A percentile compares a stretch with the other conserved stretches of the same genome.
Conservation (phyloP, 129 eudicot species). For the Rutidosis leptorrhynchoides region DNA sequence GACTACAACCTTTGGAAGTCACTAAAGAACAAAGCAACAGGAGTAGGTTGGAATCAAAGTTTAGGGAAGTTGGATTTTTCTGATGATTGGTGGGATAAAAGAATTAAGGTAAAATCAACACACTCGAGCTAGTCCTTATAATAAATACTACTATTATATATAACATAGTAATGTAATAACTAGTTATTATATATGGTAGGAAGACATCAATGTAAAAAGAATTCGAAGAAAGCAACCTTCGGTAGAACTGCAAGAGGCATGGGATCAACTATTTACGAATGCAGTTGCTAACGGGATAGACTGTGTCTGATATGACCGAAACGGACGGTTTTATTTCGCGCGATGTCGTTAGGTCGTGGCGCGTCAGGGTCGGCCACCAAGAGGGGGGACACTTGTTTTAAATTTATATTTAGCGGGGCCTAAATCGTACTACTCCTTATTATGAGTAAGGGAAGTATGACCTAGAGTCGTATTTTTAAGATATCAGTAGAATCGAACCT, state of each 20-base stretch:
- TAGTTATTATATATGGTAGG: background rate
- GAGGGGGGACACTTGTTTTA: too few relatives aligned
- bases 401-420: too few relatives aligned
- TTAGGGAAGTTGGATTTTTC: background rate
- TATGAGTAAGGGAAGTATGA: too few relatives aligned
- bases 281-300: background rate
- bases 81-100: conserved; percentile 9
- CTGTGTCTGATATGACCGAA: too few relatives aligned
- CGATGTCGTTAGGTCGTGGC: too few relatives aligned
- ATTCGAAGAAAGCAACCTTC: conserved; percentile 18
- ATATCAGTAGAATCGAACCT: too few relatives aligned
- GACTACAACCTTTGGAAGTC: conserved; percentile 16
- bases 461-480: too few relatives aligned
- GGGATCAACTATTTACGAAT: conserved; percentile 6
- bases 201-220: background rate
- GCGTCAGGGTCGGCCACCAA: too few relatives aligned
- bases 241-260: conserved; percentile 16
- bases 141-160: background rate
- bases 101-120: conserved; percentile 2
- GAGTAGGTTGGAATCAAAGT: conserved; percentile 12
- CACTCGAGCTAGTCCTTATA: too few relatives aligned
- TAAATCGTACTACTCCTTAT: too few relatives aligned
- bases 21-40: background rate
- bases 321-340: too few relatives aligned
- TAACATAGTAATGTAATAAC: background rate